Evolutionary conservation across 1,284 basidiomycete species (phyloP).

Genomic region (Marasmius tenuissimus): DNA sequence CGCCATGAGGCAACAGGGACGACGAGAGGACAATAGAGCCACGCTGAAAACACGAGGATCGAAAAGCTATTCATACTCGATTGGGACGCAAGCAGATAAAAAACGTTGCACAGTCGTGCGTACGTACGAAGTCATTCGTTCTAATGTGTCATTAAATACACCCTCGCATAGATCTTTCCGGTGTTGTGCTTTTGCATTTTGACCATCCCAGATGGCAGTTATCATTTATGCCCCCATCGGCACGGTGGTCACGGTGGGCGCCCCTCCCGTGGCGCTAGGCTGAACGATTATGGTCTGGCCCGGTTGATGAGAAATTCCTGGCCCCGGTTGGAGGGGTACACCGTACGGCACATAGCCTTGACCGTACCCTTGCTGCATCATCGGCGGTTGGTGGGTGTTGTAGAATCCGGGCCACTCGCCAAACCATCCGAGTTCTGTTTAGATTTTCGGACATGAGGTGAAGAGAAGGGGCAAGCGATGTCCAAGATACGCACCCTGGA

Average conservation of each 20-base stretch:
- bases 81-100: background rate
- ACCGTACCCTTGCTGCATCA: slow-evolving; percentile 5
- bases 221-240: slow-evolving; percentile 31
- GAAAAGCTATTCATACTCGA: background rate
- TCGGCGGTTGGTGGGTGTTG: slow-evolving; percentile 36
- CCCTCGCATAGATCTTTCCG: too few species aligned
- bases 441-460: background rate
- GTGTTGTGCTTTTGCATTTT: too few species aligned
- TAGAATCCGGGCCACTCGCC: slow-evolving; percentile 50
- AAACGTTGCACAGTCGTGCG: background rate
- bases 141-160: background rate
- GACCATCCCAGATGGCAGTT: too few species aligned
- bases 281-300: slow-evolving; percentile 73
- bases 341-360: slow-evolving; percentile 18
- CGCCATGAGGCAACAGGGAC: background rate
- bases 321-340: slow-evolving; percentile 17
- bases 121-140: background rate
- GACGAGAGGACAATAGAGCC: background rate
- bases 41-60: background rate
- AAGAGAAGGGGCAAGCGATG: slow-evolving; percentile 4
- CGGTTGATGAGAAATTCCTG: slow-evolving; percentile 34
- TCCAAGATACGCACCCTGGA: slow-evolving; percentile 35
- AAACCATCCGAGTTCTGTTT: slow-evolving; percentile 48
- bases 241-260: slow-evolving; percentile 62
- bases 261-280: slow-evolving; percentile 59